These are phyloP conservation scores for Penicillium fimorum DNA, from an alignment of 495 filamentous ascomycete genomes.

Conservation along the genomic window DNA sequence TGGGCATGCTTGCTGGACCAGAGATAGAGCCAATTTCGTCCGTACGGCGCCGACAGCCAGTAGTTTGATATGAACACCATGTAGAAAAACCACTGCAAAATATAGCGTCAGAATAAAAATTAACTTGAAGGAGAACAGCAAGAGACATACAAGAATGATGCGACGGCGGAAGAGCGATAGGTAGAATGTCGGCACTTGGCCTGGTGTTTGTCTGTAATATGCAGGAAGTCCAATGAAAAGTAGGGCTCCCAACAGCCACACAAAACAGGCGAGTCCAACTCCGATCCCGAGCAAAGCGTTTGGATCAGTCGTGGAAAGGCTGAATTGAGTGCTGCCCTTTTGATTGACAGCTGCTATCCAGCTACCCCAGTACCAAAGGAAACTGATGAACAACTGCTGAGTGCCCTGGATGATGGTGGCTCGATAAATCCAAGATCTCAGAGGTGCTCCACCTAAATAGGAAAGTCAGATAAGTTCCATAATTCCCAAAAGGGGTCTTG, in stretches of 20 bases:
- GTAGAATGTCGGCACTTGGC: conserved; percentile 60
- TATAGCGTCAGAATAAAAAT: conserved; percentile 9
- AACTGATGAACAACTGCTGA: conserved; percentile 60
- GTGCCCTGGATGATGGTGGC: conserved; percentile 61
- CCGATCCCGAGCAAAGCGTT: conserved; percentile 54
- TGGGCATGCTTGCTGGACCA: conserved; percentile 45
- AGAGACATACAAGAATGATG: conserved; percentile 46
- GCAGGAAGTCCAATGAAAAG: conserved; percentile 44
- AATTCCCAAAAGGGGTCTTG: not conserved
- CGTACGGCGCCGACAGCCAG: conserved; percentile 49
- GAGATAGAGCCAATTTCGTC: conserved; percentile 50
- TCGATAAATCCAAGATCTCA: conserved; percentile 61
- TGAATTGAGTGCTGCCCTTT: conserved; percentile 20
- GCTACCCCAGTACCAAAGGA: conserved; percentile 65
- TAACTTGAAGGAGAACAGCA: not conserved
- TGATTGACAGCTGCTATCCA: conserved; percentile 31
- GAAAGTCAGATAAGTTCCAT: conserved; percentile 16
- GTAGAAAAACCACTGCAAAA: conserved; percentile 28
- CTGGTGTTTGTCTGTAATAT: conserved; percentile 59
- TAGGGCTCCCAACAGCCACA: conserved; percentile 42
- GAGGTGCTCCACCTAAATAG: conserved; percentile 48
- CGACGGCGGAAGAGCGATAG: conserved; percentile 54
- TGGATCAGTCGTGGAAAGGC: conserved; percentile 34
- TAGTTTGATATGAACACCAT: conserved; percentile 40
- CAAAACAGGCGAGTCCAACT: conserved; percentile 54